These are phyloP conservation scores for Anaeramoeba flamelloides DNA, from an alignment of 78 protist genomes.

Conservation along the genomic window DNA sequence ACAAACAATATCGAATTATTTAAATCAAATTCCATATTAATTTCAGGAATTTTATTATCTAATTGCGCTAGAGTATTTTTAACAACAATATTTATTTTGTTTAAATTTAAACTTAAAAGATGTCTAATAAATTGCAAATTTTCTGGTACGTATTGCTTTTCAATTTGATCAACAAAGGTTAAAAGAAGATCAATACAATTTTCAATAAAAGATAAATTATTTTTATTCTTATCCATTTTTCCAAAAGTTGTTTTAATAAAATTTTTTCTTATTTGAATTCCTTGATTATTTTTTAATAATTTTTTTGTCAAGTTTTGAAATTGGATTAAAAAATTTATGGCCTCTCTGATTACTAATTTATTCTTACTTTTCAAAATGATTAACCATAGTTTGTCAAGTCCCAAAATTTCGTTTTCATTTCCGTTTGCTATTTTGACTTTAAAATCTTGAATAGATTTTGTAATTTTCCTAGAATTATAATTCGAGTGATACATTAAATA, in stretches of 20 bases:
- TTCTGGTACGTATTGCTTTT: not conserved
- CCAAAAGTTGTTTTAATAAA: not conserved
- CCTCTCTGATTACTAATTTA: not conserved
- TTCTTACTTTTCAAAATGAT: not conserved
- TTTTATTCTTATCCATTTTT: not conserved
- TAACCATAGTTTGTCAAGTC: no score
- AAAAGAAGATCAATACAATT: not conserved
- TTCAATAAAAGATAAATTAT: no score
- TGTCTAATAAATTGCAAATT: not conserved
- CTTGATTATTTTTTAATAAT: not conserved
- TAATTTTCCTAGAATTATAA: no score
- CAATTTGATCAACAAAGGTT: not conserved
- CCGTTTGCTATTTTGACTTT: no score
- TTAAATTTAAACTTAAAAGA: not conserved
- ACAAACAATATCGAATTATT: no score
- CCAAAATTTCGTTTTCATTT: no score
- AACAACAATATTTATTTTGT: no score
- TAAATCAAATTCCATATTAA: no score
- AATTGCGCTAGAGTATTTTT: no score
- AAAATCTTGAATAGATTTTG: no score
- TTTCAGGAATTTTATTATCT: no score
- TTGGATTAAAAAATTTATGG: not conserved
- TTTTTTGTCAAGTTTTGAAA: not conserved
- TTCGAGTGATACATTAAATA: no score
- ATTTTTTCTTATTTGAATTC: not conserved